Base-by-base conservation (phyloP, 164 flowering plant species). In the Aristolochia californica region DNA sequence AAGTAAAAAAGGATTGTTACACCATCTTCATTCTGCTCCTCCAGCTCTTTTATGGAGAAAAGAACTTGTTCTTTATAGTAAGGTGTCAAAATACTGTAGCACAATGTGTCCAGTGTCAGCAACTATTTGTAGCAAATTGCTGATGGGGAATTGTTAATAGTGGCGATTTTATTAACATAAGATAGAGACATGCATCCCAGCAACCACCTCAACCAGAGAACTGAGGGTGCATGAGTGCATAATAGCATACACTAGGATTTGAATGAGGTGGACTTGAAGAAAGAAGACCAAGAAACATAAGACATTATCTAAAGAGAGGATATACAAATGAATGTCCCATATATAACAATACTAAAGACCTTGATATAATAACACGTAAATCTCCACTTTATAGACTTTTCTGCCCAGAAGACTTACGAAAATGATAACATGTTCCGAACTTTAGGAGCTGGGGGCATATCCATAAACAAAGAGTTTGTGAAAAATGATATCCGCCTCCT, bases 351-450 rank as follows among this genome's bases (percentile, higher is more conserved):
- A 21, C 15, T 28, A 28, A 53, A 53, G 43, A 26, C 26, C 11
- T 2, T 34, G 17, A 53, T 25, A 4, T 13, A 53, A n/a, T 5
- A 53, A 2, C 26, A 53, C 27, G 13, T 22, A 13, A 15, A 20
- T 13, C 27, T 7, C 9, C 55, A 22, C 13, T 7, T 9, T 8
- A 34, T 7, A 34, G 7, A 34, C 11, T 1, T 34, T 34, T 34
- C 40, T 34, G 40, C 40, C 40, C 21, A 57, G 58, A 68, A 26
- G 48, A 48, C 96, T 80, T 80, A 93, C 97, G 96, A 89, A 75
- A 93, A 93, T 5, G 97, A 89, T 52, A 93, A 91, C 98, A 93
- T 93, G 63, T 93, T 83, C 61, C 97, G 94, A 62, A 93, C 97
- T 93, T 93, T 87, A 5, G 98, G 98, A n/a, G 98, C 91, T 10